Base-by-base conservation (phyloP, 129 eudicot species). In the Flaveria robusta region DNA sequence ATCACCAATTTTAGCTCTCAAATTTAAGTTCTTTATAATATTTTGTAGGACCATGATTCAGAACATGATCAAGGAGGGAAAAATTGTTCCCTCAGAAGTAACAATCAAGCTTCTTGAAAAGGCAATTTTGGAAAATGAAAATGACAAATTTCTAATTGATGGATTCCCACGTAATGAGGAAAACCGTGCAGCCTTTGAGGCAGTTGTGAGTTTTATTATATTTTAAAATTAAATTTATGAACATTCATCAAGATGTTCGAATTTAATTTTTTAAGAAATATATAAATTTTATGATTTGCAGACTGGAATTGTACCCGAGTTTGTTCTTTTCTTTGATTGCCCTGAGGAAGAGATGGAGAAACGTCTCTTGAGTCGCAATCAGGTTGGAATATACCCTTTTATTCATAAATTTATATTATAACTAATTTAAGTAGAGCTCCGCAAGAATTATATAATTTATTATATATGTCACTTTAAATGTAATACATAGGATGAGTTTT, bases 161-260 rank as follows among this genome's bases (percentile, higher is more conserved):
- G 99, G 99, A 1, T 94, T 91, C 67, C 97, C 99, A 70, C 99
- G 99, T 47, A 94, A 94, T 80, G 99, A 94, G 86, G 99, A 94
- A 83, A 94, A 94, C 59, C 96, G 99, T 77, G 97, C 96, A 41
- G 90, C 91, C 19, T 94, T 94, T 67, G 99, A 94, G 79, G 77
- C 85, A 37, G 89, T 87, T 68, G 97, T 94, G 81, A 86, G 99
- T 85, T 22, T 24, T 74, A 16, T 67, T 34, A 34, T 37, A 2
- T 24, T 68, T n/a, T 0, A 5, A 5, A 34, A 3, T 71, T 39
- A 9, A 60, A 58, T 24, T 60, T 34, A 3, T 74, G 24, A 74
- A 59, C 63, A 2, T 31, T 42, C 39, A 74, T 18, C 23, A 4
- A 34, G 50, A 29, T 64, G 45, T 66, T 3, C 73, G 42, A 65